Conservation (phyloP, 768 basidiomycete genomes). For the Kwoniella dendrophila region DNA sequence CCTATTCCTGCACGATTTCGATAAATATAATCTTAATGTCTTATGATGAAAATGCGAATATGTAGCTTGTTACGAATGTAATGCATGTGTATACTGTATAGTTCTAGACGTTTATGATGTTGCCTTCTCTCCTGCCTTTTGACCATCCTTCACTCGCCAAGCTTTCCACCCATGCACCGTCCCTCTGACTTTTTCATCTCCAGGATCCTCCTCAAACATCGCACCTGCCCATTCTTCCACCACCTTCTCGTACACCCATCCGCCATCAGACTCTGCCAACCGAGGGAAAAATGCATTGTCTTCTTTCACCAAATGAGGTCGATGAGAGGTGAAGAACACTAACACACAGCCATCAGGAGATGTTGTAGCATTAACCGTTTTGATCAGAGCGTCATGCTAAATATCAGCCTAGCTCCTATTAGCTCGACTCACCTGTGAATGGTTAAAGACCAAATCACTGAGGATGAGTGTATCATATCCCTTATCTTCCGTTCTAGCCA, state of each 20-base stretch:
- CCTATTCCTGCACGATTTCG: conserved; percentile 33
- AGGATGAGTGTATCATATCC: conserved; percentile 79
- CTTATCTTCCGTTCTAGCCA: conserved; percentile 18
- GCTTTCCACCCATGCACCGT: conserved; percentile 85
- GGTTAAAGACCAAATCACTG: conserved; percentile 92
- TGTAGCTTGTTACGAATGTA: conserved; percentile 3
- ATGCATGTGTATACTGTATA: conserved; percentile 8
- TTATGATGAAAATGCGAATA: conserved; percentile 6
- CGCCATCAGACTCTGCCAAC: conserved; percentile 61
- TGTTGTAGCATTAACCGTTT: conserved; percentile 65
- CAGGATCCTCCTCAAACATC: conserved; percentile 88
- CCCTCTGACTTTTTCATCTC: conserved; percentile 72
- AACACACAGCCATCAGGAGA: conserved; percentile 60
- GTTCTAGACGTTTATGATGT: neutral
- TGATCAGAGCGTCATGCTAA: conserved; percentile 79
- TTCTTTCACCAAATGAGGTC: conserved; percentile 76
- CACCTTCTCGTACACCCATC: conserved; percentile 76
- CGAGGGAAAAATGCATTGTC: conserved; percentile 77
- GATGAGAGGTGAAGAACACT: conserved; percentile 87
- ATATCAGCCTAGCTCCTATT: neutral
- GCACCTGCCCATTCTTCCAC: conserved; percentile 69
- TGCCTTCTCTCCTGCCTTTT: conserved; percentile 23
- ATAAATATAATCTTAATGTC: conserved; percentile 7
- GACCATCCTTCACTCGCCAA: conserved; percentile 40
- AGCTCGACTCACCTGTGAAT: conserved; percentile 71